Evolutionary conservation across 495 filamentous ascomycete genomes (phyloP).

Genomic region (Penicillium bialowiezense): DNA sequence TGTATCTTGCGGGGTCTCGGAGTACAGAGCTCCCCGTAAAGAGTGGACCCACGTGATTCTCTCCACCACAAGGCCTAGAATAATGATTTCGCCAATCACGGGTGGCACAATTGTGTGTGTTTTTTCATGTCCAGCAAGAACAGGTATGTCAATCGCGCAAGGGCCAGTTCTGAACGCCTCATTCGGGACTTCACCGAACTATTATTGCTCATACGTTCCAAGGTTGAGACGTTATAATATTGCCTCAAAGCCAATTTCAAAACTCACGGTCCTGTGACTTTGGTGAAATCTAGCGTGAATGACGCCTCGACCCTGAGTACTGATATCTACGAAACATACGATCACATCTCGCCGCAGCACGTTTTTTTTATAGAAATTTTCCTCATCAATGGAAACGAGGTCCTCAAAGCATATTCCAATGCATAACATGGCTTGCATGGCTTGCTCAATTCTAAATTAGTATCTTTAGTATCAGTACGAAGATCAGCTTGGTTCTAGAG

Average conservation of each 20-base stretch:
- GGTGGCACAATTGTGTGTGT: background rate
- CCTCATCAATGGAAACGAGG: background rate
- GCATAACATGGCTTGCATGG: no score
- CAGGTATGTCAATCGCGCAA: background rate
- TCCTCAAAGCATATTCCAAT: no score
- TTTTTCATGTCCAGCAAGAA: background rate
- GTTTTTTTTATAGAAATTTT: background rate
- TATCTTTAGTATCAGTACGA: background rate
- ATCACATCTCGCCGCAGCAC: no score
- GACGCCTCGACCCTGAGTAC: no score
- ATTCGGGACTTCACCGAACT: constrained; percentile 4
- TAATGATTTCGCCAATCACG: constrained; percentile 14
- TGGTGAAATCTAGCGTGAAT: no score
- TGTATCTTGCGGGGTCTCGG: constrained; percentile 15
- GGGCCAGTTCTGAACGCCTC: background rate
- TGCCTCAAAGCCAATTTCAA: background rate
- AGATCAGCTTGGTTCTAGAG: constrained; percentile 11
- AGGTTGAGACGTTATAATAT: background rate
- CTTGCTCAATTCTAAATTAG: no score
- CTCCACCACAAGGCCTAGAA: constrained; percentile 11
- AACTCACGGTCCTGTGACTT: background rate
- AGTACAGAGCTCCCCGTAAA: constrained; percentile 26
- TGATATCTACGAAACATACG: no score
- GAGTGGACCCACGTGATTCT: constrained; percentile 18
- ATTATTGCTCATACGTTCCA: no score